phyloP scores from a whole-genome alignment of 169 alveolate species.

The Cryptosporidium andersoni region DNA sequence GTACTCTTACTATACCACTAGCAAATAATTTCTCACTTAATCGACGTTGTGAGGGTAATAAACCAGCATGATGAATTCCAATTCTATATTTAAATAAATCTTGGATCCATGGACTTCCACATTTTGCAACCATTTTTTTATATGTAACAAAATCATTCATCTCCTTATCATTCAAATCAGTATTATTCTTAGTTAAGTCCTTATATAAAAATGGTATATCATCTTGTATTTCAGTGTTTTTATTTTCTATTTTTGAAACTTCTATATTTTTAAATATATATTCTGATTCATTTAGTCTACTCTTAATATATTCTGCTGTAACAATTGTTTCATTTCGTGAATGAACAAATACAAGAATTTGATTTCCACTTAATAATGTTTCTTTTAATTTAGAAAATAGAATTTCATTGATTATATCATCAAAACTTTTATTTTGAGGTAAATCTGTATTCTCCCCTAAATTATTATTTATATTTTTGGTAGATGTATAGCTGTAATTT shows the following conservation, averaged over 20 bases:
- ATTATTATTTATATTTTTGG: not conserved
- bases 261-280: not conserved
- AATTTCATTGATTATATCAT: not conserved
- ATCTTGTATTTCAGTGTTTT: not conserved
- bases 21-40: conserved; percentile 97
- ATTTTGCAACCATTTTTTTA: conserved; percentile 19
- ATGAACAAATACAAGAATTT: conserved; percentile 97
- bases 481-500: not conserved
- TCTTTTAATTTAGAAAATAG: conserved; percentile 79
- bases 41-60: conserved; percentile 94
- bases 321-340: conserved; percentile 98
- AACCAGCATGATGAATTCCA: conserved; percentile 99
- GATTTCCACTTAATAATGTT: conserved; percentile 90
- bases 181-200: not conserved
- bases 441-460: not conserved
- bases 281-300: conserved; percentile 16
- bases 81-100: conserved; percentile 96
- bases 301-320: conserved; percentile 92
- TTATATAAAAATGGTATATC: not conserved
- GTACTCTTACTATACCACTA: conserved; percentile 93
- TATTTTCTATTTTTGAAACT: not conserved
- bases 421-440: not conserved
- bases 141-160: not conserved
- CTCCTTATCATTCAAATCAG: not conserved
- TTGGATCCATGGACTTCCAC: conserved; percentile 82